phyloP scores from a whole-genome alignment of 305 asterid genomes.

The Galium porrigens region DNA sequence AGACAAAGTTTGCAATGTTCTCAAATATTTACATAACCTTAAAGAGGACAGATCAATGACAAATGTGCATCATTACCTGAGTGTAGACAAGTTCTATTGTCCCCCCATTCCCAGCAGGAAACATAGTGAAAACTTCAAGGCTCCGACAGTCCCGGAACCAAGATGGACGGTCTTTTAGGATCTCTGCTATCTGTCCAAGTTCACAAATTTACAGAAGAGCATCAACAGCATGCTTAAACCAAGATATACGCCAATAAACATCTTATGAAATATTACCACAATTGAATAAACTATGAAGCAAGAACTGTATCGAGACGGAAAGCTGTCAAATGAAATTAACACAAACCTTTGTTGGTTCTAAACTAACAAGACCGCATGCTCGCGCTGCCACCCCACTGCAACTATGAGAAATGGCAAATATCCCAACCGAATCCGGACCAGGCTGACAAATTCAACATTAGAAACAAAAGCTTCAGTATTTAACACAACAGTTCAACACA shows the following conservation, averaged over 20 bases:
- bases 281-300: neutral
- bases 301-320: neutral
- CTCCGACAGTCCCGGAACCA: constrained; percentile 94
- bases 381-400: constrained; percentile 96
- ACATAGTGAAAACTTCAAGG: constrained; percentile 71
- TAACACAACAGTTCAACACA: neutral
- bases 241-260: neutral
- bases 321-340: neutral
- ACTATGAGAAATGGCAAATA: constrained; percentile 84
- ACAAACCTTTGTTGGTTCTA: constrained; percentile 77
- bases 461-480: constrained; percentile 8
- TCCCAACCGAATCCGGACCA: constrained; percentile 99
- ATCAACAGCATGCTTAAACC: neutral
- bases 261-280: neutral
- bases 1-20: no score
- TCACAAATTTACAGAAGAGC: constrained; percentile 3
- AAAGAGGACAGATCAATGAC: neutral
- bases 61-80: constrained; percentile 36
- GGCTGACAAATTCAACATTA: constrained; percentile 36
- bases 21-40: neutral
- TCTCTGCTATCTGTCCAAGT: constrained; percentile 57
- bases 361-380: constrained; percentile 94
- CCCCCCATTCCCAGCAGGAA: constrained; percentile 87
- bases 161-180: constrained; percentile 81
- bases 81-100: constrained; percentile 67